A percentile compares a stretch with the other conserved stretches of the same genome.
These are phyloP conservation scores for Capronia coronata DNA, from an alignment of 2,329 filamentous ascomycete species.

Conservation along the genomic window DNA sequence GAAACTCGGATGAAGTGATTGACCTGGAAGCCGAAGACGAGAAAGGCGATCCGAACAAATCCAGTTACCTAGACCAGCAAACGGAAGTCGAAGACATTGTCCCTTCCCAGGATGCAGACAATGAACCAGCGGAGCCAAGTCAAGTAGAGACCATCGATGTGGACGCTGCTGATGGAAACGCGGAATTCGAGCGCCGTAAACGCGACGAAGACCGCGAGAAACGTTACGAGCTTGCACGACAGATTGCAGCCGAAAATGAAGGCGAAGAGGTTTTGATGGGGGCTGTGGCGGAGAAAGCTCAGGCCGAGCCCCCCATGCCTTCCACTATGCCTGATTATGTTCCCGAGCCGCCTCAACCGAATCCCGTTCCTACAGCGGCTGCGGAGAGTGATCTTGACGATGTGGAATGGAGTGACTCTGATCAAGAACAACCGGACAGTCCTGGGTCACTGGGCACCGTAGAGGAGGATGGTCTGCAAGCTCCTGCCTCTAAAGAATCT, in stretches of 20 bases:
- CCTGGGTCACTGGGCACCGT: slow-evolving; percentile 21
- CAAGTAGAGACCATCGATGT: slow-evolving; percentile 4
- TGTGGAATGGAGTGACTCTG: slow-evolving; percentile 32
- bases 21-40: slow-evolving; percentile 34
- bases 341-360: slow-evolving; percentile 11
- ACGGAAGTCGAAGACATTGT: background rate
- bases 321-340: slow-evolving; percentile 19
- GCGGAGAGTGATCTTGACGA: slow-evolving; percentile 22
- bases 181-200: slow-evolving; percentile 16
- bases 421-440: slow-evolving; percentile 25
- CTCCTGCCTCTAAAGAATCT: background rate
- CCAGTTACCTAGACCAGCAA: slow-evolving; percentile 23
- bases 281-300: slow-evolving; percentile 41
- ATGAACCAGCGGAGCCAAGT: slow-evolving; percentile 5
- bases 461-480: background rate
- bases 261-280: slow-evolving; percentile 34
- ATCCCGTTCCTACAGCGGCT: background rate
- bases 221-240: slow-evolving; percentile 32
- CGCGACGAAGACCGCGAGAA: slow-evolving; percentile 37
- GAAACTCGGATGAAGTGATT: slow-evolving; percentile 35
- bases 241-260: slow-evolving; percentile 26
- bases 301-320: slow-evolving; percentile 37
- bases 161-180: slow-evolving; percentile 11
- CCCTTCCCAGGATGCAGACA: slow-evolving; percentile 6
- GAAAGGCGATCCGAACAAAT: slow-evolving; percentile 9